These are phyloP conservation scores for Xylaria cubensis DNA, from an alignment of 495 filamentous ascomycete genomes.

Conservation along the genomic window DNA sequence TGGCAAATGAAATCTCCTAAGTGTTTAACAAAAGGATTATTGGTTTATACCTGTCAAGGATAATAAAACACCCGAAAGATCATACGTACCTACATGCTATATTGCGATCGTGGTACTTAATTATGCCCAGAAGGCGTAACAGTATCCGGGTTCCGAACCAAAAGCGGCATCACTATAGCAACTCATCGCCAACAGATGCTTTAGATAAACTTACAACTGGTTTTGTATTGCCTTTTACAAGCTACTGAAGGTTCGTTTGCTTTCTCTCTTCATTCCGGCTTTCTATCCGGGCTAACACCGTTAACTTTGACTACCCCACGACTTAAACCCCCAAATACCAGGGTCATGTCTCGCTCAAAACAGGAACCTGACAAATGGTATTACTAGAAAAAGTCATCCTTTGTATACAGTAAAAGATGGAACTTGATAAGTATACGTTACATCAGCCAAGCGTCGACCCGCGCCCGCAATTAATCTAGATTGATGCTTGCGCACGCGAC, in stretches of 20 bases:
- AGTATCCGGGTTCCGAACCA: conserved; percentile 4
- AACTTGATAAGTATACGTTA: not conserved
- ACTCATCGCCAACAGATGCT: not conserved
- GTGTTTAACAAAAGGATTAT: not conserved
- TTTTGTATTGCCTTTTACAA: not conserved
- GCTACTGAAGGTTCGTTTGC: not conserved
- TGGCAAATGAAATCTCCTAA: conserved; percentile 16
- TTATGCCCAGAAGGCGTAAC: not conserved
- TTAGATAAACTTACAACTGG: not conserved
- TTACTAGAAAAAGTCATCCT: not conserved
- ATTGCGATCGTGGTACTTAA: not conserved
- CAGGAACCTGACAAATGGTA: conserved; percentile 20
- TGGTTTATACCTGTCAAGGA: not conserved
- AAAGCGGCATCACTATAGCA: not conserved
- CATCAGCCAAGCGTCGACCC: not conserved
- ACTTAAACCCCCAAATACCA: not conserved
- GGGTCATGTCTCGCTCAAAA: not conserved
- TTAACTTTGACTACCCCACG: conserved; percentile 10
- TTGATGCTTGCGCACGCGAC: conserved; percentile 15
- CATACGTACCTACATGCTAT: not conserved
- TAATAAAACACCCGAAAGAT: conserved; percentile 1
- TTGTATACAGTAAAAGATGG: not conserved
- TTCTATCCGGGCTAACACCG: not conserved
- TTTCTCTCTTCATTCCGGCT: not conserved
- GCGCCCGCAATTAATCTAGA: not conserved